Conservation (phyloP, 495 filamentous ascomycete species). For the Xylaria telfairii region DNA sequence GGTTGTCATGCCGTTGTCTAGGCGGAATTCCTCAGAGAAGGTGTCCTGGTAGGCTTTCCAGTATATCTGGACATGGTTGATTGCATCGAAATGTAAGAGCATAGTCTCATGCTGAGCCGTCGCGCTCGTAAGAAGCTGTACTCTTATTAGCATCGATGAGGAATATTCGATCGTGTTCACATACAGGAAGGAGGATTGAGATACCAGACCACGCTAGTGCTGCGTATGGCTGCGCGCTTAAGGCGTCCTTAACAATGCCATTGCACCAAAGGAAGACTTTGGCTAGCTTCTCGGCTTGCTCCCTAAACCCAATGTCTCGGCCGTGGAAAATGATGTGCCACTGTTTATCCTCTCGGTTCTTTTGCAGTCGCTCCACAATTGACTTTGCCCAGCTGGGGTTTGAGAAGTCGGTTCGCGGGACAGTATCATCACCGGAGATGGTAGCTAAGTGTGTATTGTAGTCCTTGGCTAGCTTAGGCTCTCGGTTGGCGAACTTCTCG, state of each 20-base stretch:
- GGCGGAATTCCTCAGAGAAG: neutral
- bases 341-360: conserved; percentile 37
- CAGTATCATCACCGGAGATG: neutral
- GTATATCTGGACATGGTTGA: conserved; percentile 29
- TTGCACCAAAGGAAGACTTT: conserved; percentile 44
- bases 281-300: conserved; percentile 38
- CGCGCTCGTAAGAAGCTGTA: conserved; percentile 35
- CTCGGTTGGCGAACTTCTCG: conserved; percentile 24
- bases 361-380: conserved; percentile 31
- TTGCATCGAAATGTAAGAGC: conserved; percentile 32
- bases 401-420: neutral
- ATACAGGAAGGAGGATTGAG: conserved; percentile 39
- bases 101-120: conserved; percentile 34
- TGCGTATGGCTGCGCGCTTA: conserved; percentile 41
- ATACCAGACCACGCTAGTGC: conserved; percentile 44
- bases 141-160: neutral
- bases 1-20: neutral
- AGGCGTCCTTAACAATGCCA: conserved; percentile 33
- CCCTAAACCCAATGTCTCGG: conserved; percentile 33
- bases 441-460: conserved; percentile 27
- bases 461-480: conserved; percentile 28
- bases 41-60: conserved; percentile 35
- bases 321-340: conserved; percentile 31
- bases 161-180: conserved; percentile 21
- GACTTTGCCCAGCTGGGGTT: conserved; percentile 15